These are phyloP conservation scores for Rhizophora apiculata DNA, from an alignment of 345 rosid genomes.

Conservation along the genomic window DNA sequence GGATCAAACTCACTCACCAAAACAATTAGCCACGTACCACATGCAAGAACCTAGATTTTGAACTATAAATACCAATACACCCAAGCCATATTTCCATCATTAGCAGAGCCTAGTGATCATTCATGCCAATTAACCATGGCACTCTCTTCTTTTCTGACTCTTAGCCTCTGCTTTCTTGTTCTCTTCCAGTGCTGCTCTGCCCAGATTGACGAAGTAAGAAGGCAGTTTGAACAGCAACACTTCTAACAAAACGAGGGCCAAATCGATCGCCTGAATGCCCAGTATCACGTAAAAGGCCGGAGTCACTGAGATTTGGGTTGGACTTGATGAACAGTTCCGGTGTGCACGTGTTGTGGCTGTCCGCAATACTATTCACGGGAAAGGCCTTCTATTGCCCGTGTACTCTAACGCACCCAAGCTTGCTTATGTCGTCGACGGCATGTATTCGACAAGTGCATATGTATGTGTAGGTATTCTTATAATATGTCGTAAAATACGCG, in stretches of 20 bases:
- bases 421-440: conserved; percentile 38
- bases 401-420: conserved; percentile 39
- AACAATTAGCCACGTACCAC: neutral
- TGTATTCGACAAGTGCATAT: neutral
- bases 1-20: neutral
- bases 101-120: too few relatives aligned
- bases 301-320: conserved; percentile 42
- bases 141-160: conserved; percentile 9
- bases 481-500: neutral
- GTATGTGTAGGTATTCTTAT: neutral
- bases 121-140: conserved; percentile 5
- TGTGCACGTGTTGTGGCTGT: conserved; percentile 42
- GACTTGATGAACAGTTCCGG: conserved; percentile 31
- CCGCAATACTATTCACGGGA: conserved; percentile 27
- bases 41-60: neutral
- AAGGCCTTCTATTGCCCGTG: conserved; percentile 41
- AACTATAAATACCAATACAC: neutral
- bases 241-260: conserved; percentile 26
- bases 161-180: conserved; percentile 11
- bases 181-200: conserved; percentile 11
- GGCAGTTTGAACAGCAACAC: neutral
- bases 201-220: neutral
- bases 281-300: conserved; percentile 36
- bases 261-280: conserved; percentile 24
- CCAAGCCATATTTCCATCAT: neutral